phyloP scores from a whole-genome alignment of 257 asterid genomes.

The Eustoma russellianum region DNA sequence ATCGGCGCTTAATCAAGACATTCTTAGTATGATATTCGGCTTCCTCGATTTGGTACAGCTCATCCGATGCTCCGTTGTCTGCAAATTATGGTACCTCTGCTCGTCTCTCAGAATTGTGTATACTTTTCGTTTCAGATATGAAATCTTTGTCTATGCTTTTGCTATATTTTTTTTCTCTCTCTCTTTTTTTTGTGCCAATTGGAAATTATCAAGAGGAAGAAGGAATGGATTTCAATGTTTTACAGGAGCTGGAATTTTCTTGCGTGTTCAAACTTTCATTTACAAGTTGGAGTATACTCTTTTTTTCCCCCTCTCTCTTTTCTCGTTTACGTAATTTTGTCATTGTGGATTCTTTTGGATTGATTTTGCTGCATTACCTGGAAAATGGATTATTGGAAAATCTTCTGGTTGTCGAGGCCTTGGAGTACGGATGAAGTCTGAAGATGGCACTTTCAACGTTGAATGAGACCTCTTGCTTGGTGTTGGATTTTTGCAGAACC shows the following conservation, averaged over 20 bases:
- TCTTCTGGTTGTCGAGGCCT: no score
- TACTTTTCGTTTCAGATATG: no score
- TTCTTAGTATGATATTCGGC: constrained; percentile 51
- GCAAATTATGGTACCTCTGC: constrained; percentile 60
- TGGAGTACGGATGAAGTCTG: no score
- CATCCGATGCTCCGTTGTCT: constrained; percentile 83
- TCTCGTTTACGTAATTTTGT: not conserved
- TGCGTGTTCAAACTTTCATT: not conserved
- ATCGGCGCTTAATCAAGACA: constrained; percentile 46
- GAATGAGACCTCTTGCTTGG: no score
- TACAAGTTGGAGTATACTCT: no score
- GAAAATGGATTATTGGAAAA: no score
- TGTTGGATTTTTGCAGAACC: no score
- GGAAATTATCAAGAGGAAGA: not conserved
- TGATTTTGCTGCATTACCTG: not conserved
- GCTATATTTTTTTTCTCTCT: not conserved
- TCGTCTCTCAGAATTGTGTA: not conserved
- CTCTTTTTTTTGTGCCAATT: no score
- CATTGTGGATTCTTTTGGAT: not conserved
- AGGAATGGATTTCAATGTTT: no score
- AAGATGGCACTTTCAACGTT: no score
- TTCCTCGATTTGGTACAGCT: constrained; percentile 60
- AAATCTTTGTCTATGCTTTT: not conserved
- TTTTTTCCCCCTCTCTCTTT: not conserved
- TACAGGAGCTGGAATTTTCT: not conserved